These are phyloP conservation scores for Suhomyces pyralidae DNA, from an alignment of 805 yeast genomes.

Conservation along the genomic window DNA sequence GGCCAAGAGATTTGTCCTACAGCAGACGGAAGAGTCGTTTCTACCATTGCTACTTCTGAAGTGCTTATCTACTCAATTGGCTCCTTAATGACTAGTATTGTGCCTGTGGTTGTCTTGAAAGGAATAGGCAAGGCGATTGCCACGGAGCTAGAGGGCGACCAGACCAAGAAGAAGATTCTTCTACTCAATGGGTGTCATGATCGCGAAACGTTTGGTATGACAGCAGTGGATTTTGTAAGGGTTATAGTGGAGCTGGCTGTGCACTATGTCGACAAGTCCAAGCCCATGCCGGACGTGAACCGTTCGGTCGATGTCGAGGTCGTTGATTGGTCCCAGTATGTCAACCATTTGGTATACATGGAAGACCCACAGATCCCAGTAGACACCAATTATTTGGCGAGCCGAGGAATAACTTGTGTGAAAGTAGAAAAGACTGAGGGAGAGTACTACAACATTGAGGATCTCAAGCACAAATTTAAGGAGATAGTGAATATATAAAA, in stretches of 20 bases:
- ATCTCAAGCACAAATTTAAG: constrained; percentile 18
- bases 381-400: constrained; percentile 37
- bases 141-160: neutral
- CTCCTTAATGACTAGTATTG: constrained; percentile 79
- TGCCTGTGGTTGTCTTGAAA: constrained; percentile 71
- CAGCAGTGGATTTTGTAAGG: constrained; percentile 55
- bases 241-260: constrained; percentile 54
- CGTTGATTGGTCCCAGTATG: constrained; percentile 42
- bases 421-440: constrained; percentile 28
- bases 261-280: constrained; percentile 43
- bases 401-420: constrained; percentile 46
- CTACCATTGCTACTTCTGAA: constrained; percentile 48
- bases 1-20: constrained; percentile 82
- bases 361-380: constrained; percentile 49
- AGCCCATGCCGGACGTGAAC: constrained; percentile 12
- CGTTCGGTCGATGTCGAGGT: constrained; percentile 4
- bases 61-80: constrained; percentile 78
- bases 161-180: constrained; percentile 48
- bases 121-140: constrained; percentile 69
- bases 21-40: constrained; percentile 61
- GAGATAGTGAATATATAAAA: neutral
- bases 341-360: constrained; percentile 64
- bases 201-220: constrained; percentile 73
- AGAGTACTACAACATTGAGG: constrained; percentile 41
- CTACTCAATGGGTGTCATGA: constrained; percentile 73